Base-by-base conservation (phyloP, 495 filamentous ascomycete genomes). In the Hypomontagnella submonticulosa region DNA sequence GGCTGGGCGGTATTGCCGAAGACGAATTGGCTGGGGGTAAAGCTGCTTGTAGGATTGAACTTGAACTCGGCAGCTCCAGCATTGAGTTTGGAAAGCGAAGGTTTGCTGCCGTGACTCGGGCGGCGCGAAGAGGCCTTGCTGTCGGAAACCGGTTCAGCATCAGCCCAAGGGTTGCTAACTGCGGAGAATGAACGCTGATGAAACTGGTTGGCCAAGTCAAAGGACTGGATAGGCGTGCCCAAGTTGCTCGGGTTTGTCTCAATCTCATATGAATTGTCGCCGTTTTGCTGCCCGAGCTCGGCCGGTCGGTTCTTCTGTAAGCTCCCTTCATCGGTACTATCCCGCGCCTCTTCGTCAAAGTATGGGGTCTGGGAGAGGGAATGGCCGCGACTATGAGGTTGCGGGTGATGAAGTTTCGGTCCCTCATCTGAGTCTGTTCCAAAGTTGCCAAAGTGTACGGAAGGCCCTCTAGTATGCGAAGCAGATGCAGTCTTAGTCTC, bases 61-160 rank as follows among this genome's bases (percentile, higher is more conserved):
- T 87, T 91, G 75, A 97, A 97, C 68, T 93, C 92, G 48, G 90
- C 89, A 0, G 95, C 94, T 54, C 87, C 88, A 37, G 93, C 91
- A 63, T 99, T 97, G 44, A 97, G 80, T 57, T 87, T 91, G 0
- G 92, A 93, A 15, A 85, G 79, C 2, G 90, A 92, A 23, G 86
- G 76, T 71, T 88, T 89, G 57, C 88, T 86, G 36, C 76, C 80
- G 70, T 90, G 89, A 62, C 78, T 83, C 43, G 66, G 61, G 48
- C 61, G 79, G 20, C 74, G 69, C 1, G 67, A 73, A 49, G 54
- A 57, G 5, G 70, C 48, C 40, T 77, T 77, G 57, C 75, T 78
- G 6, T 76, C 66, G 50, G 71, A 61, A 5, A 62, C 40, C 10
- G 70, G 71, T 32, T 80, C 76, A 18, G 74, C 67, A 55, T 83